Conservation (phyloP, 2,329 filamentous ascomycete species). For the Sarocladiaceae sp. region DNA sequence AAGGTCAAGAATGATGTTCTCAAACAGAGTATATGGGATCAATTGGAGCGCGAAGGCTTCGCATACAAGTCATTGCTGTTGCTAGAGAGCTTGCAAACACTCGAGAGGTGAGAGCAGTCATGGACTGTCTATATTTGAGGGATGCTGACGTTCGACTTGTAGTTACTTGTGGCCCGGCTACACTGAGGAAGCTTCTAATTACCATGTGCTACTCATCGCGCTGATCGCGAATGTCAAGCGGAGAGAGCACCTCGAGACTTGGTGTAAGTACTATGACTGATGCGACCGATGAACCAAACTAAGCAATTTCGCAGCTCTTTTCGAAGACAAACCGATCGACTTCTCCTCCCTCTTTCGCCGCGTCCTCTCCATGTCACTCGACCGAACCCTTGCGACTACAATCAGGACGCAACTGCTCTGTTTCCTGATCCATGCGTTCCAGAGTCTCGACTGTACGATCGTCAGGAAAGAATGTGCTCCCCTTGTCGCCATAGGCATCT, state of each 20-base stretch:
- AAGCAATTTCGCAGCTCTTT: constrained; percentile 52
- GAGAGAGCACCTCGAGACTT: constrained; percentile 80
- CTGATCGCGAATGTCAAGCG: constrained; percentile 85
- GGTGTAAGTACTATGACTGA: constrained; percentile 67
- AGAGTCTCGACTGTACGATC: constrained; percentile 83
- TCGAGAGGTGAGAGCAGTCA: constrained; percentile 65
- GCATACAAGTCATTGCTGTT: constrained; percentile 71
- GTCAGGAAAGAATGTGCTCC: constrained; percentile 96
- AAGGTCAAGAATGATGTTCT: constrained; percentile 81
- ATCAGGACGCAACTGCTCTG: constrained; percentile 80
- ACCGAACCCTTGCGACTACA: constrained; percentile 58
- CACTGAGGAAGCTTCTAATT: constrained; percentile 81
- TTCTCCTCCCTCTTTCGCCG: constrained; percentile 90
- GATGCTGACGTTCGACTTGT: constrained; percentile 19
- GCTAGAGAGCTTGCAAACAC: constrained; percentile 83
- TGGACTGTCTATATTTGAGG: background rate
- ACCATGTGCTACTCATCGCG: constrained; percentile 83
- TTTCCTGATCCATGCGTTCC: constrained; percentile 88
- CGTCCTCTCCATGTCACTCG: constrained; percentile 80
- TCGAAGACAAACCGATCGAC: constrained; percentile 70
- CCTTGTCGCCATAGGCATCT: constrained; percentile 88
- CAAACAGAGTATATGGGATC: constrained; percentile 85
- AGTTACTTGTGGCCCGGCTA: constrained; percentile 96
- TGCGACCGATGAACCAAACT: too few species aligned
- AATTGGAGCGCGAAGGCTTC: constrained; percentile 77